Percentiles rank a stretch among this genome's conserved stretches.
Conservation (phyloP, 495 filamentous ascomycete genomes). For the Thermothielavioides terrestris region DNA sequence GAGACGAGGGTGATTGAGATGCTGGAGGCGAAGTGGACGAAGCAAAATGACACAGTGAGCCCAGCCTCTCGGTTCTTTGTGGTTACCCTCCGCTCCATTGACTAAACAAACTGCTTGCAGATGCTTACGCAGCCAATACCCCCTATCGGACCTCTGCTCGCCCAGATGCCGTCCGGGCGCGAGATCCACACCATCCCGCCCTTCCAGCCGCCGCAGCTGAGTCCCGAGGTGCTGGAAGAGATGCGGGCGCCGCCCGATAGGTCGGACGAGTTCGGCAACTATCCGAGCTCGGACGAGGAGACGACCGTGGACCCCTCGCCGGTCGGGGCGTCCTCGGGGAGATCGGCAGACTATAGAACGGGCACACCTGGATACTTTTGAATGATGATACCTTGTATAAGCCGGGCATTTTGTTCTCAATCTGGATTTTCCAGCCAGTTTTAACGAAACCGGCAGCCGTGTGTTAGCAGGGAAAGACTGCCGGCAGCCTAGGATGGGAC, state of each 20-base stretch:
- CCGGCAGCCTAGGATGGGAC: no score
- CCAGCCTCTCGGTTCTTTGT: no score
- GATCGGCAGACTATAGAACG: constrained; percentile 27
- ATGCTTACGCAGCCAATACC: constrained; percentile 75
- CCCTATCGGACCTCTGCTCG: constrained; percentile 55
- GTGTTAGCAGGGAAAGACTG: no score
- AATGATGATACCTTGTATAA: no score
- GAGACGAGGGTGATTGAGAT: constrained; percentile 80
- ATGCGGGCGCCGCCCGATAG: constrained; percentile 43
- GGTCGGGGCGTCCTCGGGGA: constrained; percentile 33
- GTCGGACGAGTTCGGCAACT: constrained; percentile 41
- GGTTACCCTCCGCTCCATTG: neutral
- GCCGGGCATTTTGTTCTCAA: no score
- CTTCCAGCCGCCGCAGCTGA: constrained; percentile 51
- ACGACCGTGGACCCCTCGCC: constrained; percentile 16
- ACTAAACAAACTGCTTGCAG: constrained; percentile 32
- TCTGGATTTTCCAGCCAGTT: no score
- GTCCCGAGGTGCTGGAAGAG: constrained; percentile 45
- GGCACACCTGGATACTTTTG: constrained; percentile 34
- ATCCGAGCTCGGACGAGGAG: constrained; percentile 41
- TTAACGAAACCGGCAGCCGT: no score
- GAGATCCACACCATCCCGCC: constrained; percentile 65
- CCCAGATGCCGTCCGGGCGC: constrained; percentile 75
- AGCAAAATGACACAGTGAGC: constrained; percentile 87
- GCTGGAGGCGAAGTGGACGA: constrained; percentile 82